These are phyloP conservation scores for Prunus fruticosa DNA, from an alignment of 306 rosid genomes.

Conservation along the genomic window DNA sequence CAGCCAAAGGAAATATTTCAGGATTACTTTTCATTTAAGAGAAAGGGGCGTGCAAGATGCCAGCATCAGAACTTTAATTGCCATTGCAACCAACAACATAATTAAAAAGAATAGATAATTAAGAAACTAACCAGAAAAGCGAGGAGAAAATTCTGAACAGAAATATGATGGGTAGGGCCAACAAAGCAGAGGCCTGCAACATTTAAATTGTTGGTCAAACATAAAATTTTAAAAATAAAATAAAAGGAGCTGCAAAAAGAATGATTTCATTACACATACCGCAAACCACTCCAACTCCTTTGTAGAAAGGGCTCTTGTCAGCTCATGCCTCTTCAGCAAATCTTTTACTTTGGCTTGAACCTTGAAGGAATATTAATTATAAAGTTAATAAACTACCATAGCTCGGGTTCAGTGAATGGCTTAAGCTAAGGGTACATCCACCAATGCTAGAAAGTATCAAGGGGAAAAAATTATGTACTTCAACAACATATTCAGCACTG, in stretches of 20 bases:
- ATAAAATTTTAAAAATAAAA: conserved; percentile 10
- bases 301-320: conserved; percentile 78
- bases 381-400: conserved; percentile 14
- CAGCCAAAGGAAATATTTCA: neutral
- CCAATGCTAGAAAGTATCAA: neutral
- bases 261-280: conserved; percentile 43
- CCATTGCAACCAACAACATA: neutral
- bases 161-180: conserved; percentile 79
- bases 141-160: conserved; percentile 63
- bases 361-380: conserved; percentile 36
- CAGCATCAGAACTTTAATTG: neutral
- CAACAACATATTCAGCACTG: neutral
- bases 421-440: neutral
- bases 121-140: conserved; percentile 58
- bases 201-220: conserved; percentile 18
- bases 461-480: neutral
- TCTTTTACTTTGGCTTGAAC: conserved; percentile 73
- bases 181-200: conserved; percentile 89
- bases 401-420: neutral
- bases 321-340: conserved; percentile 65
- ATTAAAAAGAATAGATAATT: neutral
- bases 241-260: neutral
- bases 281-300: conserved; percentile 96
- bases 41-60: neutral
- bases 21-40: neutral